A percentile compares a stretch with the other conserved stretches of the same genome.
Evolutionary conservation across 805 yeast genomes (phyloP).

Genomic region (Ogataea allantospora): DNA sequence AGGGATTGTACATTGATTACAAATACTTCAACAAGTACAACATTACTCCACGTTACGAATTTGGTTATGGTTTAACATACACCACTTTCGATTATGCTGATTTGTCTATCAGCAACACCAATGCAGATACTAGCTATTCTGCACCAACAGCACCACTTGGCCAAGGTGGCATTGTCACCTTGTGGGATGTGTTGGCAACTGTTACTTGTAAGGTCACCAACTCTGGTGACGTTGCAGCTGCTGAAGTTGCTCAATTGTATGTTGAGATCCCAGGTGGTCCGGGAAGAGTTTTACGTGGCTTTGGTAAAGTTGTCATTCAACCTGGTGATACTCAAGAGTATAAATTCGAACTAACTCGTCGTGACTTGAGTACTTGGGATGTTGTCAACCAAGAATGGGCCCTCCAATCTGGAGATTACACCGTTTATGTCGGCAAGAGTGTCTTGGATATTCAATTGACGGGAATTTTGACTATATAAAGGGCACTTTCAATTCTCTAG

Average conservation of each 20-base stretch:
- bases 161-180: constrained; percentile 4
- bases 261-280: constrained; percentile 44
- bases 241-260: constrained; percentile 44
- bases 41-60: constrained; percentile 56
- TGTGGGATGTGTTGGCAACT: constrained; percentile 41
- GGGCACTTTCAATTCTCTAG: neutral
- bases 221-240: constrained; percentile 39
- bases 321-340: constrained; percentile 34
- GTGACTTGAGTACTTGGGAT: constrained; percentile 47
- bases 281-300: constrained; percentile 41
- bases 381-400: constrained; percentile 43
- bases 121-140: constrained; percentile 1
- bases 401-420: constrained; percentile 43
- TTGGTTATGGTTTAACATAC: constrained; percentile 62
- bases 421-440: constrained; percentile 35
- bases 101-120: constrained; percentile 7
- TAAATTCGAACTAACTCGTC: constrained; percentile 37
- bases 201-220: constrained; percentile 40
- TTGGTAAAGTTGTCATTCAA: constrained; percentile 40
- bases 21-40: constrained; percentile 55
- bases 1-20: constrained; percentile 54
- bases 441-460: constrained; percentile 18
- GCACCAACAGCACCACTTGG: neutral
- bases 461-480: constrained; percentile 10
- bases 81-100: constrained; percentile 40